Percentiles rank a stretch among this genome's conserved stretches.
phyloP scores from a whole-genome alignment of 75 land plant species.

The Sequoia sempervirens region DNA sequence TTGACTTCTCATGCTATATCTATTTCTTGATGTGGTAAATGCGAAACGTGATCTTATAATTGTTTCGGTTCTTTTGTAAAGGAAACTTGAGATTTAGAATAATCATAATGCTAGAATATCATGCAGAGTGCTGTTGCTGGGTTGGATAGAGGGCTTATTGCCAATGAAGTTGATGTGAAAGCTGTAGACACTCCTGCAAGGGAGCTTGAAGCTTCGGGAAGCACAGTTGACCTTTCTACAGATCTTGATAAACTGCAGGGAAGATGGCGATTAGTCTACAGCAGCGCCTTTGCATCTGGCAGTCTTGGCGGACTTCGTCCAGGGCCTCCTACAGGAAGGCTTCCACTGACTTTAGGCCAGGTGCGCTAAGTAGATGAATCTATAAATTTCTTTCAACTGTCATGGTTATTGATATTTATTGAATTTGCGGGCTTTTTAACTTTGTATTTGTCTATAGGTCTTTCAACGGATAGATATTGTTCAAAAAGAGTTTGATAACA shows the following conservation, averaged over 20 bases:
- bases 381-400: background rate
- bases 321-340: constrained; percentile 80
- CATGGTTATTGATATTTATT: background rate
- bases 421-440: background rate
- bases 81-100: background rate
- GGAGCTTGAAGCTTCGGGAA: constrained; percentile 65
- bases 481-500: constrained; percentile 91
- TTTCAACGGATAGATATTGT: constrained; percentile 83
- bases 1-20: background rate
- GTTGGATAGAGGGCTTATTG: constrained; percentile 87
- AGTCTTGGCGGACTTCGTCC: constrained; percentile 93
- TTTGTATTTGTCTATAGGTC: constrained; percentile 41
- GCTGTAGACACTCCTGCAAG: constrained; percentile 71
- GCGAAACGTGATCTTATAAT: background rate
- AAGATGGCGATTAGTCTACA: constrained; percentile 80
- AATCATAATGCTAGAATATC: constrained; percentile 2
- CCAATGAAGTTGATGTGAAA: constrained; percentile 53
- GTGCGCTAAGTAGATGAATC: constrained; percentile 17
- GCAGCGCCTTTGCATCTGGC: constrained; percentile 88
- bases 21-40: background rate
- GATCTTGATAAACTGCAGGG: constrained; percentile 85
- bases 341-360: constrained; percentile 89
- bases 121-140: constrained; percentile 87
- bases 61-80: background rate
- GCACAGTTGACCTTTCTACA: constrained; percentile 46